Base-by-base conservation (phyloP, 2,329 filamentous ascomycete genomes). In the Neonectria ditissima region DNA sequence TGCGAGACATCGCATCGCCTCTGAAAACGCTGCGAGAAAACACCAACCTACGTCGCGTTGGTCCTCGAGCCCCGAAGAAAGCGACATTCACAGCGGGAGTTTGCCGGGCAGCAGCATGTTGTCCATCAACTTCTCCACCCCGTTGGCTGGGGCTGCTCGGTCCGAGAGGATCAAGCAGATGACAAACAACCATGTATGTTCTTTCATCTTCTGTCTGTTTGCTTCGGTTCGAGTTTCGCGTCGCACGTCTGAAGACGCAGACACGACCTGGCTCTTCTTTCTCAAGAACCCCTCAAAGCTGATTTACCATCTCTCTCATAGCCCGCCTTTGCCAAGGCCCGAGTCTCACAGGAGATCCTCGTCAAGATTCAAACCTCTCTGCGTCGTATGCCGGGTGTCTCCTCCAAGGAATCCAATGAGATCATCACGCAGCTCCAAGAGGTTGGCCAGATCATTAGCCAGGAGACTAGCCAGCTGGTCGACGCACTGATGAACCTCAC, bases 331-430 rank as follows among this genome's bases (percentile, higher is more conserved):
- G 72, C 71, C 30, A 75, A 77, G 56, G 74, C 74, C 4, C 76
- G 78, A 9, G 61, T 68, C 7, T 73, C 75, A 43, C 79, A 81
- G 52, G 73, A 78, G 51, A 75, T 78, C 5, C 73, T 81, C 14
- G 75, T 76, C 66, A 78, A 77, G 63, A 72, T 79, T 3, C 79
- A 80, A 60, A 78, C 77, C 5, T 76, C 75, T 3, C 73, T 81
- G n/a, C 77, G 78, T 4, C 76, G 78, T 44, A 79, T 80, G 76
- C 78, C 79, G 7, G 79, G 78, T 10, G 75, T 81, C 41, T 76
- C 78, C 0, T 68, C 75, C 37, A 68, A 69, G 24, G 76, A 80
- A 24, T 76, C 78, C 2, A 69, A 70, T 24, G 77, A 80, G 59
- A 75, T 81, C 28, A 72, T 75, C 32, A 41, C 65, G 5, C 75